Base-by-base conservation (phyloP, 2,329 filamentous ascomycete species). In the Stachybotrys chlorohalonatus region DNA sequence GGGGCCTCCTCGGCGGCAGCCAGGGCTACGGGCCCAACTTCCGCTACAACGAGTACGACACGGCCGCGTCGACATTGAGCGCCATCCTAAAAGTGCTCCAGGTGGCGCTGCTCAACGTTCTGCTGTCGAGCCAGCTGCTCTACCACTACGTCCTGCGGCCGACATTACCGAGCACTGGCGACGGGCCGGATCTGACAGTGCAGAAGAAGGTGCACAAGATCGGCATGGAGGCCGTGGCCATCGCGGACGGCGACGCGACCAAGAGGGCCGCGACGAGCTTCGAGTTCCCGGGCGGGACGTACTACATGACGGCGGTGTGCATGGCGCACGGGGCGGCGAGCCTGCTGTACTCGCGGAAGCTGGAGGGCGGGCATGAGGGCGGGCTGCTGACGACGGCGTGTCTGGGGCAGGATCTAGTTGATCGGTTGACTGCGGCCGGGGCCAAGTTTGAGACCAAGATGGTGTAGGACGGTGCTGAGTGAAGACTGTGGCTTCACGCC, bases 361-460 rank as follows among this genome's bases (percentile, higher is more conserved):
- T 53, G 13, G 55, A 51, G 13, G 60, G 60, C 11, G 55, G 51
- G 15, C 51, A 51, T 8, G 56, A 59, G 32, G 52, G 52, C 50
- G 61, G 61, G 6, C 55, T 63, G 36, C 36, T 60, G 48, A 62
- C 61, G 45, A 52, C 59, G 5, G 59, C 61, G n/a, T 45, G 57
- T 24, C 32, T 63, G 45, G 59, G 61, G 6, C 53, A 60, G 9
- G 48, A 53, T 52, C 55, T 55, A 31, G 56, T 48, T 7, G 49
- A 55, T 13, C 59, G 57, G 42, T n/a, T 61, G 30, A 57, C 47
- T 11, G 46, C 49, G n/a, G 48, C 52, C 11, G 59, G 51, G 0
- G 45, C 58, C 5, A 56, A 57, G 52, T 59, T 62, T 47, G 47
- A 60, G 7, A 36, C 58, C 7, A 51, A 55, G 30, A 45, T 51